phyloP scores from a whole-genome alignment of 2,329 filamentous ascomycete species.

The Apiospora sp. region DNA sequence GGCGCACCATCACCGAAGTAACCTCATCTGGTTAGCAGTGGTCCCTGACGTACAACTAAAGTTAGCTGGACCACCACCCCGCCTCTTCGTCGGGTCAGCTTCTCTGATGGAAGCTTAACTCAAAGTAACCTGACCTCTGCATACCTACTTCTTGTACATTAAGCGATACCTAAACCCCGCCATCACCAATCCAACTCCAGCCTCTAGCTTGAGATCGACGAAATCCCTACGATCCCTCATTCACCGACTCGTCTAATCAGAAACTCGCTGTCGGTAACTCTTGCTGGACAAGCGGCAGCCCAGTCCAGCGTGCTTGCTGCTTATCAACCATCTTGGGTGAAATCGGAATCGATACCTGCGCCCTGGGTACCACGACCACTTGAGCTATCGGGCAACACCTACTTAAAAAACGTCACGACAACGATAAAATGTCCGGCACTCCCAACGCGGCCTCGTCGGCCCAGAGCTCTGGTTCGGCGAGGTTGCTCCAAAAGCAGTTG shows the following conservation, averaged over 20 bases:
- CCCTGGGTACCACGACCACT: neutral
- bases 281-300: neutral
- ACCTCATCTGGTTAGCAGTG: neutral
- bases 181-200: neutral
- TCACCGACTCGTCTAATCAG: neutral
- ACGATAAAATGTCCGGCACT: neutral
- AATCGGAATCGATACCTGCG: neutral
- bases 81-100: neutral
- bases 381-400: neutral
- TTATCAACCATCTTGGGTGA: neutral
- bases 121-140: neutral
- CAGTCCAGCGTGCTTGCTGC: neutral
- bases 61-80: neutral
- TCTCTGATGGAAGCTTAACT: neutral
- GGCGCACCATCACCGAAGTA: constrained; percentile 2
- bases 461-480: constrained; percentile 64
- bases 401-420: neutral
- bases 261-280: neutral
- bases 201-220: neutral
- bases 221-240: neutral
- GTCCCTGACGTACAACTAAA: neutral
- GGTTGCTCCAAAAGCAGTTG: constrained; percentile 83
- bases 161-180: neutral
- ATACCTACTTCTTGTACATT: neutral
- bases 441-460: constrained; percentile 20